A percentile compares a stretch with the other conserved stretches of the same genome.
Evolutionary conservation across 139 green algal genomes (phyloP).

Genomic region (Deuterostichococcus epilithicus): DNA sequence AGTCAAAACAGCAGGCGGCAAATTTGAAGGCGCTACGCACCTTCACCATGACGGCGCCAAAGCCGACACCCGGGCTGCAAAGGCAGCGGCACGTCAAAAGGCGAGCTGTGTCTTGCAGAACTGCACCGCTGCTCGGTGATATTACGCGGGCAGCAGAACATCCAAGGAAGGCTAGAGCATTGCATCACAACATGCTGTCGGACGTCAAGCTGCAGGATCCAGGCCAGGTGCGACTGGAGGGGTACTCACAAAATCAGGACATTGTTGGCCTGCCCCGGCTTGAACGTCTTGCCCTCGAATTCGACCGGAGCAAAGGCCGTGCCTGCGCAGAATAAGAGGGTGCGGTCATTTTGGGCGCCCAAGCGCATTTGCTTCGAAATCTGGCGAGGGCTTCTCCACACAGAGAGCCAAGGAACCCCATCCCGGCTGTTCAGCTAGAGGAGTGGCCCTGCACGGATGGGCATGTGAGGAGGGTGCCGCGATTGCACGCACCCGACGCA

Average conservation of each 20-base stretch:
- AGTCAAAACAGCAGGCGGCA: too few species aligned
- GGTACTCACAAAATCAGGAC: constrained; percentile 61
- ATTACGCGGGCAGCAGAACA: neutral
- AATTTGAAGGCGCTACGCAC: constrained; percentile 3
- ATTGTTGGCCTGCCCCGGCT: constrained; percentile 79
- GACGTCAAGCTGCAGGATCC: too few species aligned
- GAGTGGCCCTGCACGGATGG: too few species aligned
- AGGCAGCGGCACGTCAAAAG: neutral
- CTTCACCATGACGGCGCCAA: constrained; percentile 30
- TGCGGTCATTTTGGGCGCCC: neutral
- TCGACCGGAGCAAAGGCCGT: constrained; percentile 23
- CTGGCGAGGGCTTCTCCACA: neutral
- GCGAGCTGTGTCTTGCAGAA: neutral
- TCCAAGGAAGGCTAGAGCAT: neutral
- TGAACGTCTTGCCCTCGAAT: constrained; percentile 42
- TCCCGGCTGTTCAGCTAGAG: neutral
- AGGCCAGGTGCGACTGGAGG: too few species aligned
- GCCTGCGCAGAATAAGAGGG: constrained; percentile 6
- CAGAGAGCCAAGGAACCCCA: constrained; percentile 16
- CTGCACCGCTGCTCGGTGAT: neutral
- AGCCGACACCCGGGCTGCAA: constrained; percentile 26
- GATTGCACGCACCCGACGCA: neutral
- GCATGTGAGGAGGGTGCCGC: too few species aligned
- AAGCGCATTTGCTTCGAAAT: neutral
- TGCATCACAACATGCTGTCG: neutral